These are phyloP conservation scores for Populus pruinosa DNA, from an alignment of 345 rosid species.

Conservation along the genomic window DNA sequence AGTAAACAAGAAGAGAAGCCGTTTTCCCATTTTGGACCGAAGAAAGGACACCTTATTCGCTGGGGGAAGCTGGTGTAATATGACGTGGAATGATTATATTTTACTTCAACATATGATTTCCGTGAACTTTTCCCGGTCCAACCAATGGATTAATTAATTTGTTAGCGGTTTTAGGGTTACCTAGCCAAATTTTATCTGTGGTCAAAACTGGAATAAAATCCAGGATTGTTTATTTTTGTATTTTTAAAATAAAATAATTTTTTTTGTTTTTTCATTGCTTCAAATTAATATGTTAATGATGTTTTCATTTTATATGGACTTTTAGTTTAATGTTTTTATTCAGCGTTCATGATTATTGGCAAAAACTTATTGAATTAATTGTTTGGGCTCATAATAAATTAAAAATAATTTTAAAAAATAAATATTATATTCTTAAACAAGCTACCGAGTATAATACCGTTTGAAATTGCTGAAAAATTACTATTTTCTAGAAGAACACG, in stretches of 20 bases:
- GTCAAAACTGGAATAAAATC: background rate
- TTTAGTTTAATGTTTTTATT: no score
- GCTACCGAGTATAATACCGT: background rate
- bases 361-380: no score
- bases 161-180: background rate
- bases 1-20: background rate
- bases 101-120: background rate
- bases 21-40: background rate
- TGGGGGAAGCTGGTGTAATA: background rate
- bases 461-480: background rate
- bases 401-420: no score
- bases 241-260: no score
- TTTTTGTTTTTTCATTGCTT: no score
- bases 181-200: background rate
- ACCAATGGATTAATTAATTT: background rate
- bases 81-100: background rate
- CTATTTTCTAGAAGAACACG: background rate
- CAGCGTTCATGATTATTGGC: no score
- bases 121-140: background rate
- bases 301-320: no score
- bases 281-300: no score
- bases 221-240: fast-evolving
- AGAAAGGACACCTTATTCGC: background rate
- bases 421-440: no score
- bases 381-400: no score